Base-by-base conservation (phyloP, 257 asterid genomes). In the Solanum medicagineum region DNA sequence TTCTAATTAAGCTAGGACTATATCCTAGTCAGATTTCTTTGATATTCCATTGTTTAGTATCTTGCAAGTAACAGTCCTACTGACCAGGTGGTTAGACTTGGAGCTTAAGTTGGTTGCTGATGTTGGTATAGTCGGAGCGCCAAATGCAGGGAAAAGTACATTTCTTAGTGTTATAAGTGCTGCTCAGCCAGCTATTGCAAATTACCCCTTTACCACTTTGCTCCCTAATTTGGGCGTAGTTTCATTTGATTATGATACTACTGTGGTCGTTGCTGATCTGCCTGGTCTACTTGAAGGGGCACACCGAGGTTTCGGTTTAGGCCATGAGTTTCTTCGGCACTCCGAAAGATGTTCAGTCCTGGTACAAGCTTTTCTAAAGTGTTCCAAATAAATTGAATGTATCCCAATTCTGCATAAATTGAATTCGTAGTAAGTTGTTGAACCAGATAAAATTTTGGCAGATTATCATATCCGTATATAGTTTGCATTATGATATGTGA, bases 221-320 rank as follows among this genome's bases (percentile, higher is more conserved):
- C 98, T 97, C 87, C 99, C 98, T n/a, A 97, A 97, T 89, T 94
- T 97, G 16, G 99, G 99, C 24, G 98, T 97, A 11, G 99, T 97
- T 88, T 93, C 98, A 11, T 95, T 97, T 36, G 98, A 90, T 89
- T 97, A 89, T 82, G 94, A 97, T 86, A 92, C 98, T 63, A 88
- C 97, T 63, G 90, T 93, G 93, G 98, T 95, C 2, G 98, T 97
- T 55, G 99, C 99, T 19, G 98, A 97, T 89, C 88, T 97, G 86
- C 98, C 99, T 10, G 99, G 99, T 51, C 92, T 97, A 36, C 94
- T 97, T 4, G 99, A 97, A 90, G 99, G 99, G 45, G 98, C 98
- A 75, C 99, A 97, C 87, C 93, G 92, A 77, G 99, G 99, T 86
- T 97, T 94, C 85, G 98, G 98, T 77, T 92, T 97, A 86, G 99